Conservation (phyloP, 306 rosid species). For the Castanea crenata region DNA sequence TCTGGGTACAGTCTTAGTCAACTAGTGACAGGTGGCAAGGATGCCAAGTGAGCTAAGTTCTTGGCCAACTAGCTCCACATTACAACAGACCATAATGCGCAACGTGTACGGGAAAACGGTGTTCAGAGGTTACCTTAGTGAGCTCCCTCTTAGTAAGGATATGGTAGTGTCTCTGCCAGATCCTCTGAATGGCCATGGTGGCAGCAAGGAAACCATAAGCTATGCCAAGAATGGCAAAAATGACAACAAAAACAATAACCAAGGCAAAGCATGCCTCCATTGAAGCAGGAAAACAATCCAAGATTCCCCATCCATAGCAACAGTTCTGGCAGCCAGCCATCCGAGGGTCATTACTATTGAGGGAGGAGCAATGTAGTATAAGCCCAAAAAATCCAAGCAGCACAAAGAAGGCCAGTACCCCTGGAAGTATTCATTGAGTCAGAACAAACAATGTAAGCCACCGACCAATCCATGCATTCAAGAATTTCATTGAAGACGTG, state of each 20-base stretch:
- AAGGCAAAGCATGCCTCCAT: slow-evolving; percentile 99
- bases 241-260: slow-evolving; percentile 84
- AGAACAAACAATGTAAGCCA: not conserved
- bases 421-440: slow-evolving; percentile 34
- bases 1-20: not conserved
- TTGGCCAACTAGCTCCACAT: not conserved
- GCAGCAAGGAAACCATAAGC: slow-evolving; percentile 97
- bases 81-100: not conserved
- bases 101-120: not conserved
- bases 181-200: slow-evolving; percentile 97
- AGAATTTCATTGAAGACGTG: not conserved
- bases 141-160: slow-evolving; percentile 98
- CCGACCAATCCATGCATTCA: not conserved
- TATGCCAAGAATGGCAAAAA: slow-evolving; percentile 97
- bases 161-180: slow-evolving; percentile 99
- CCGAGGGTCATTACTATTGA: slow-evolving; percentile 80
- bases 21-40: not conserved
- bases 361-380: slow-evolving; percentile 89
- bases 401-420: slow-evolving; percentile 94
- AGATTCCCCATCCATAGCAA: slow-evolving; percentile 98
- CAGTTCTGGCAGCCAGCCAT: slow-evolving; percentile 99
- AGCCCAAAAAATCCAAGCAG: slow-evolving; percentile 95
- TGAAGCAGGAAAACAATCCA: slow-evolving; percentile 99
- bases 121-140: slow-evolving; percentile 57
- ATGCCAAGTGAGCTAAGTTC: not conserved